Percentiles rank a stretch among this genome's conserved stretches.
Conservation (phyloP, 306 rosid species). For the Trifolium repens region DNA sequence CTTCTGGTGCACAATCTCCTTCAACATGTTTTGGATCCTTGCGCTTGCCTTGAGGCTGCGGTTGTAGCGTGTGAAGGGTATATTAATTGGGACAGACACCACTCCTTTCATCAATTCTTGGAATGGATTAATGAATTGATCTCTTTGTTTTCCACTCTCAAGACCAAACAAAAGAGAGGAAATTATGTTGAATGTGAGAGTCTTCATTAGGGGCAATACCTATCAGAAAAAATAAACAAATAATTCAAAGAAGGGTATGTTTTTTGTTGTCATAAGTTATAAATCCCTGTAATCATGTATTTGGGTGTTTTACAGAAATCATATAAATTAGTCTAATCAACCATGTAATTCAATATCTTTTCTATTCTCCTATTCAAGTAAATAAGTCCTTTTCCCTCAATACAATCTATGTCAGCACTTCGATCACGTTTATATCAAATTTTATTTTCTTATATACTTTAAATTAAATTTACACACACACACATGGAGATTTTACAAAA, state of each 20-base stretch:
- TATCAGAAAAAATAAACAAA: constrained; percentile 16
- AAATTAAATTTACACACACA: background rate
- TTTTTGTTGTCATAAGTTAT: too few species aligned
- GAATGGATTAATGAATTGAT: constrained; percentile 48
- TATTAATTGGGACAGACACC: constrained; percentile 71
- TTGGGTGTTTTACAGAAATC: background rate
- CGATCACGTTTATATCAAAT: background rate
- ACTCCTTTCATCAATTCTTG: constrained; percentile 58
- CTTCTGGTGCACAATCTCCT: constrained; percentile 53
- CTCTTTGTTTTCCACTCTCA: constrained; percentile 63
- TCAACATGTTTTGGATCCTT: constrained; percentile 53
- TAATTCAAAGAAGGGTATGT: too few species aligned
- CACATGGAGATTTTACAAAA: background rate
- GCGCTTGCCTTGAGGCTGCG: constrained; percentile 65
- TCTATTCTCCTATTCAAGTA: background rate
- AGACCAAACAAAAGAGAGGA: constrained; percentile 71
- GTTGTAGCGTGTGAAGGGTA: constrained; percentile 73
- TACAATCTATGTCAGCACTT: background rate
- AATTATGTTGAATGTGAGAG: constrained; percentile 74
- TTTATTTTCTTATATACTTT: background rate
- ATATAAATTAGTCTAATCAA: background rate
- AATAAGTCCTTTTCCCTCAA: background rate
- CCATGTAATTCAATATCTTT: background rate
- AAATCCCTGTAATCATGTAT: background rate
- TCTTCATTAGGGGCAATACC: constrained; percentile 80